Evolutionary conservation across 2,329 filamentous ascomycete species (phyloP).

Genomic region (Penicillium sp.): DNA sequence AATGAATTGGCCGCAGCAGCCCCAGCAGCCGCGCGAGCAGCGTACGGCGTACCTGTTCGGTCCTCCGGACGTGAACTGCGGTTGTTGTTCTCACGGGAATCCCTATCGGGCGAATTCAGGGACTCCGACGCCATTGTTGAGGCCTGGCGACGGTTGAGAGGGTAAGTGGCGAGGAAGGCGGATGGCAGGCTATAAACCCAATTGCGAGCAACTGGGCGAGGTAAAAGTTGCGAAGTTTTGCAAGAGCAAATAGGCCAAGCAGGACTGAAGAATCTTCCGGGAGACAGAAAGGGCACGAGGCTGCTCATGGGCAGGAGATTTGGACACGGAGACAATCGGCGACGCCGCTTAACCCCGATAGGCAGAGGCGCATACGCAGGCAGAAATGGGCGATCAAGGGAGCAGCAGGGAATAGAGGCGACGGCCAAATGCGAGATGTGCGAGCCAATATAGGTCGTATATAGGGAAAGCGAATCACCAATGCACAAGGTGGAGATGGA

Average conservation of each 20-base stretch:
- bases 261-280: constrained; percentile 10
- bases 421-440: too few species aligned
- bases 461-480: too few species aligned
- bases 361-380: constrained; percentile 16
- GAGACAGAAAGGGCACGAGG: constrained; percentile 12
- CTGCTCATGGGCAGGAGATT: constrained; percentile 20
- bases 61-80: constrained; percentile 22
- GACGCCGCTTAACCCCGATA: constrained; percentile 31
- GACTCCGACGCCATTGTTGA: constrained; percentile 44
- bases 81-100: constrained; percentile 26
- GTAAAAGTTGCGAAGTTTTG: background rate
- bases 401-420: too few species aligned
- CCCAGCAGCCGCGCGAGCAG: constrained; percentile 34
- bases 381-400: constrained; percentile 1
- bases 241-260: constrained; percentile 7
- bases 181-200: constrained; percentile 3
- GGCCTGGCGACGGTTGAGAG: constrained; percentile 22
- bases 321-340: constrained; percentile 26
- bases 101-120: constrained; percentile 36
- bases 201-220: constrained; percentile 1
- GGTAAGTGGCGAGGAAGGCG: constrained; percentile 18
- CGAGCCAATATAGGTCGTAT: too few species aligned
- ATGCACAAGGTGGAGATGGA: too few species aligned
- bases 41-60: constrained; percentile 33
- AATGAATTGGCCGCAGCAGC: constrained; percentile 38